A percentile compares a stretch with the other conserved stretches of the same genome.
Evolutionary conservation across 78 protist genomes (phyloP).

Genomic region (Dictyostelium capitatum): DNA sequence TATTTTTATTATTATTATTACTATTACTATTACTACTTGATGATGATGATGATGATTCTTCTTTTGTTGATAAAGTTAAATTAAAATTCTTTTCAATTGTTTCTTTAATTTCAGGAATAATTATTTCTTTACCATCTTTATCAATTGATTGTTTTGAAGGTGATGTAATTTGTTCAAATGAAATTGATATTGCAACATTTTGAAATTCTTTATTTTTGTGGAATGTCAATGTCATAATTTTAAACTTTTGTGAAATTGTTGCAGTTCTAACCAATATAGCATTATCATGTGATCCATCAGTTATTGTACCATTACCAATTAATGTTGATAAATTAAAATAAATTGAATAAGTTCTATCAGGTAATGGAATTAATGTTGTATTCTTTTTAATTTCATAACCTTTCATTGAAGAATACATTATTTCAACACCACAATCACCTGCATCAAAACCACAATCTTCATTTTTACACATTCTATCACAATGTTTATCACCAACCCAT

Average conservation of each 20-base stretch:
- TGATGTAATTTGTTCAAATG: constrained; percentile 15
- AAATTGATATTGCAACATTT: constrained; percentile 30
- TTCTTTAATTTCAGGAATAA: background rate
- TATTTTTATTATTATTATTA: no score
- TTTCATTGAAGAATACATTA: constrained; percentile 58
- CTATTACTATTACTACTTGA: no score
- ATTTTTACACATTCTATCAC: constrained; percentile 94
- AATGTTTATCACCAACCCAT: constrained; percentile 97
- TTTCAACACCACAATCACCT: constrained; percentile 92
- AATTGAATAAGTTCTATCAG: constrained; percentile 31
- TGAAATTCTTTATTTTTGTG: constrained; percentile 38
- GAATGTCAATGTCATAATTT: constrained; percentile 86
- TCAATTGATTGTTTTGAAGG: background rate
- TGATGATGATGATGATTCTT: background rate
- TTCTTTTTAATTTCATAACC: constrained; percentile 43
- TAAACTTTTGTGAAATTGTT: constrained; percentile 82
- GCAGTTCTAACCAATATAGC: constrained; percentile 81
- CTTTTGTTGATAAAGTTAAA: constrained; percentile 56
- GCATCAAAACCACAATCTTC: constrained; percentile 93
- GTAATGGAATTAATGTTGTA: constrained; percentile 2
- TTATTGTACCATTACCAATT: constrained; percentile 41
- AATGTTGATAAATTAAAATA: constrained; percentile 58
- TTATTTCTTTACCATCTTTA: background rate
- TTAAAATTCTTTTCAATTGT: constrained; percentile 30
- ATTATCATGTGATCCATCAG: constrained; percentile 85